These are phyloP conservation scores for Fremontodendron californicum DNA, from an alignment of 345 rosid species.

Conservation along the genomic window DNA sequence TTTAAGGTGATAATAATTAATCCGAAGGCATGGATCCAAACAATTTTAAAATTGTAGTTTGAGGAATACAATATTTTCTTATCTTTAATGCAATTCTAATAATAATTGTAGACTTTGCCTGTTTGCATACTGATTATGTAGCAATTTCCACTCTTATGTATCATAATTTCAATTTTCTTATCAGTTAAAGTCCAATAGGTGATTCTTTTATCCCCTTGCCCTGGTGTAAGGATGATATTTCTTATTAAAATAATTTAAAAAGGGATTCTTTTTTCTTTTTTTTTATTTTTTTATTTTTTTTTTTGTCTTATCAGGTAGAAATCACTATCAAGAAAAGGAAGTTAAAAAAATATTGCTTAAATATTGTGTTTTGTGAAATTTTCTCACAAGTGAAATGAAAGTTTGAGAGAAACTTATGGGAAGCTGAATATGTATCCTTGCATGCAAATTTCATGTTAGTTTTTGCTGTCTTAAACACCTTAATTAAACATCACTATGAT, in stretches of 20 bases:
- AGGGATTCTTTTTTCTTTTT: not conserved
- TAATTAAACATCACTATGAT: not conserved
- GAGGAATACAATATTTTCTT: not conserved
- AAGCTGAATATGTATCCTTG: not conserved
- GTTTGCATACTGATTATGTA: not conserved
- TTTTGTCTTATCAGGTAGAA: not conserved
- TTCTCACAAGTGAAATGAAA: not conserved
- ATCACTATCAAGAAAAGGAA: not conserved
- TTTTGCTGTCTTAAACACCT: not conserved
- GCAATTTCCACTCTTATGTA: no score
- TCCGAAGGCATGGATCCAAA: not conserved
- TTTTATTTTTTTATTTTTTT: not conserved
- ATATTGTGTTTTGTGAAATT: not conserved
- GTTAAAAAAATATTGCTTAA: not conserved
- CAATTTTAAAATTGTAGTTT: not conserved
- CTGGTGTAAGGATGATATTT: not conserved
- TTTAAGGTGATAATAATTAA: not conserved
- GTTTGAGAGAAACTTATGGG: not conserved
- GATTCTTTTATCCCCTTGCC: not conserved
- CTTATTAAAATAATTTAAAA: not conserved
- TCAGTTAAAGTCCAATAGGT: not conserved
- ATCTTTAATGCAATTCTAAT: not conserved
- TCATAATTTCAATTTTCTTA: not conserved
- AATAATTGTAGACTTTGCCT: not conserved
- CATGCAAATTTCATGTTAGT: not conserved